phyloP scores from a whole-genome alignment of 441 rosid genomes.

The Hura crepitans region DNA sequence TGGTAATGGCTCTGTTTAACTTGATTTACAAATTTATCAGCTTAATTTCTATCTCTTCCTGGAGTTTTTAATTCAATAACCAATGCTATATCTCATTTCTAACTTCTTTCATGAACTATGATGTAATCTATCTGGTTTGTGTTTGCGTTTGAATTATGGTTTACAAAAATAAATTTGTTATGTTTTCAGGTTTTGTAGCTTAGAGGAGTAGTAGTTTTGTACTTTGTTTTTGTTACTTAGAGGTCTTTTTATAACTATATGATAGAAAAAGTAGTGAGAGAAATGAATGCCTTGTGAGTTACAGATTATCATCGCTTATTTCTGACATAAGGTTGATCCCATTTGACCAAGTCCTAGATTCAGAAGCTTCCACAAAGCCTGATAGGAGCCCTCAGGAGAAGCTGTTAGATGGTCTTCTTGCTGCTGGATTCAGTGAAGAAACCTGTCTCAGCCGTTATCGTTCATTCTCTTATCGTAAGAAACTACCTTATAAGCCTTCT shows the following conservation, averaged over 20 bases:
- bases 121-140: neutral
- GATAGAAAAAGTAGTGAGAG: no score
- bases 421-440: neutral
- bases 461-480: slow-evolving; percentile 41
- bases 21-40: neutral
- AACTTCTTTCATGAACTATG: neutral
- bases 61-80: no score
- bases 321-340: neutral
- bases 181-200: neutral
- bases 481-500: slow-evolving; percentile 45
- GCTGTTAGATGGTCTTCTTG: neutral
- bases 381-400: neutral
- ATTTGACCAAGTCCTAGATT: neutral
- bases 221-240: neutral
- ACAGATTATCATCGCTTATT: neutral
- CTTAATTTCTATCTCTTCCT: neutral
- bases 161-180: neutral
- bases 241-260: neutral
- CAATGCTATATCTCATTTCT: neutral
- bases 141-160: neutral
- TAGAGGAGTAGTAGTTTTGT: neutral
- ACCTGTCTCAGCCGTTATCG: slow-evolving; percentile 19
- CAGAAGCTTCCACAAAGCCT: neutral
- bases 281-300: no score
- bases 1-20: neutral